Evolutionary conservation across 1,284 basidiomycete genomes (phyloP), one percentile per base, ranked within the genome.

Genomic region (Vanrija sp.): DNA sequence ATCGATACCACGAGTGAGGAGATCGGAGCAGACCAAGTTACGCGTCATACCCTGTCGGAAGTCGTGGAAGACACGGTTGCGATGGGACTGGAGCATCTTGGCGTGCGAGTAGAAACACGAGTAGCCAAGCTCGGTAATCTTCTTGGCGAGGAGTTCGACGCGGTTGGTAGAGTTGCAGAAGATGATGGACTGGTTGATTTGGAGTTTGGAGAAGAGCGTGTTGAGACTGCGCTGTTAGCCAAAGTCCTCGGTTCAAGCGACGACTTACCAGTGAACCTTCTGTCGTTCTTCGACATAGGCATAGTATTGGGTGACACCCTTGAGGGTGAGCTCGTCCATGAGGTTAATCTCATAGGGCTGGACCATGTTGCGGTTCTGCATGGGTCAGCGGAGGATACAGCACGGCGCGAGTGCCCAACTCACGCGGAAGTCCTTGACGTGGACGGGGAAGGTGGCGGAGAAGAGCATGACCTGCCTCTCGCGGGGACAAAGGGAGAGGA

Each of bases 71-170:
- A 98, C 96, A 70, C 95, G 88, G 79, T 98, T 98, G 61, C 96
- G 91, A 77, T 98, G 92, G 35, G 88, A 87, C 78, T 98, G 96
- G 16, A 97, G 86, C 96, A 98, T 98, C 80, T 96, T 96, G 50
- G 95, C 96, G 75, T 98, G 95, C 52, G 95, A 98, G 82, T 97
- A 98, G 84, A 98, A 98, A 81, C 96, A 98, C 47, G 94, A 98
- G 78, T 98, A 98, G 65, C 96, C 96, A 50, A 98, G 86, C 70
- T 98, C 95, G 18, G 95, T 98, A 65, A 98, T 92, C 79, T 98
- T 98, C 80, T 98, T 97, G 60, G 96, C 96, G 58, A 98, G 83
- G 45, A 98, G 86, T 78, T 98, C 95, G 78, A 98, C 95, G 60
- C 95, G 93, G 80, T 97, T 97, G 67, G 95, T 98, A 59, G 94